Evolutionary conservation across 2,329 filamentous ascomycete genomes (phyloP).

Genomic region (Sclerotinia trifoliorum): DNA sequence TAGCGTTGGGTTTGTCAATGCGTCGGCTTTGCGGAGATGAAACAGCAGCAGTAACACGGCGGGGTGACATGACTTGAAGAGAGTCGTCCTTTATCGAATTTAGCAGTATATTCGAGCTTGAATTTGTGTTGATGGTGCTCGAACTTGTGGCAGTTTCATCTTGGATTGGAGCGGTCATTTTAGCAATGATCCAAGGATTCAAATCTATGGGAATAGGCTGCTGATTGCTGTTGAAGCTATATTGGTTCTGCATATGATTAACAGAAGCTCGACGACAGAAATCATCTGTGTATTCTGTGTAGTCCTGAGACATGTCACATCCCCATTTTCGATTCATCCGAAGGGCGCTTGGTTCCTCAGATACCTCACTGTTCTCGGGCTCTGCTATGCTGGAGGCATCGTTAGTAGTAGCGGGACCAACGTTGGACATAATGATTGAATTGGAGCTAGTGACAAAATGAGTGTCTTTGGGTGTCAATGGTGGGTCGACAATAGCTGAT

Average conservation of each 20-base stretch:
- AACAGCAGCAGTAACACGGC: not conserved
- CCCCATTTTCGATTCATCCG: conserved; percentile 37
- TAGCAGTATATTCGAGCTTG: conserved; percentile 4
- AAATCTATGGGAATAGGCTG: conserved; percentile 26
- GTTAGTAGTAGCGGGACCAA: not conserved
- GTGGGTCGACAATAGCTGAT: not conserved
- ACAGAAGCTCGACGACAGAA: not conserved
- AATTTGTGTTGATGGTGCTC: not conserved
- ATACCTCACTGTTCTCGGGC: not conserved
- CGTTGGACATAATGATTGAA: not conserved
- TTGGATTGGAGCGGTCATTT: conserved; percentile 37
- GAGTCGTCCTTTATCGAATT: not conserved
- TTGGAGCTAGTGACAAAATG: not conserved
- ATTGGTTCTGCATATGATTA: not conserved
- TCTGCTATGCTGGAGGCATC: not conserved
- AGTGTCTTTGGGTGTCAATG: not conserved
- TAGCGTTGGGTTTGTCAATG: not conserved
- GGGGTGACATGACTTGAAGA: not conserved
- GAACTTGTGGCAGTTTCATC: not conserved
- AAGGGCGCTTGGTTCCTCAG: not conserved
- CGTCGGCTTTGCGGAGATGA: not conserved
- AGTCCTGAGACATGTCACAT: conserved; percentile 47
- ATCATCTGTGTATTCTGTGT: conserved; percentile 47
- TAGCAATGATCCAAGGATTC: conserved; percentile 46
- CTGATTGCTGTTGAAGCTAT: not conserved